These are phyloP conservation scores for Globisporangium nunn DNA, from an alignment of 352 stramenopile species.

Conservation along the genomic window DNA sequence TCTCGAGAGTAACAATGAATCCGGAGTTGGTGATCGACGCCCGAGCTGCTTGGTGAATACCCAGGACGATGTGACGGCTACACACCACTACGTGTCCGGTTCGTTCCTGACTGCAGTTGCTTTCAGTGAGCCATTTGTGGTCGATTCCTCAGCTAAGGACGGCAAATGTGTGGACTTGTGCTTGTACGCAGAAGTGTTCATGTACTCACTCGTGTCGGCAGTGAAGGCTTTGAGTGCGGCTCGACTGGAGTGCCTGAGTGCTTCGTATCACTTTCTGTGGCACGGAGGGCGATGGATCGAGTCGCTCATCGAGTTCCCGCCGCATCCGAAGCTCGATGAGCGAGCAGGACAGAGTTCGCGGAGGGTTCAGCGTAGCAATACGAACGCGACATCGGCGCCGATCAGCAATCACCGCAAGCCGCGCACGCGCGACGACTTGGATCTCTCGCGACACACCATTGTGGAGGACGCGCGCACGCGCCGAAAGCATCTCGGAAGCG, in stretches of 20 bases:
- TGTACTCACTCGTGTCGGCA: constrained; percentile 49
- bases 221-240: constrained; percentile 47
- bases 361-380: constrained; percentile 12
- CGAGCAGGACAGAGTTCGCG: not conserved
- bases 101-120: not conserved
- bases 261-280: constrained; percentile 52
- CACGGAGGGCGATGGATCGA: constrained; percentile 54
- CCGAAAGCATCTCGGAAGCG: not conserved
- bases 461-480: constrained; percentile 7
- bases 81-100: constrained; percentile 30
- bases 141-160: not conserved
- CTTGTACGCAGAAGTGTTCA: constrained; percentile 31
- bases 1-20: constrained; percentile 10
- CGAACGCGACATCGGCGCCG: constrained; percentile 1
- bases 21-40: not conserved
- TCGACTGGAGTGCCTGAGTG: constrained; percentile 43
- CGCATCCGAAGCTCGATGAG: constrained; percentile 4
- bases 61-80: constrained; percentile 37
- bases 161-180: not conserved
- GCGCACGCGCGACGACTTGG: constrained; percentile 34
- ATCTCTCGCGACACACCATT: constrained; percentile 15
- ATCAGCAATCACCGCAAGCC: constrained; percentile 17
- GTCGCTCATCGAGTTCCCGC: constrained; percentile 39
- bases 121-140: not conserved
- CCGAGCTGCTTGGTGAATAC: constrained; percentile 27